Conservation (phyloP, 306 rosid species). For the Parietaria judaica region DNA sequence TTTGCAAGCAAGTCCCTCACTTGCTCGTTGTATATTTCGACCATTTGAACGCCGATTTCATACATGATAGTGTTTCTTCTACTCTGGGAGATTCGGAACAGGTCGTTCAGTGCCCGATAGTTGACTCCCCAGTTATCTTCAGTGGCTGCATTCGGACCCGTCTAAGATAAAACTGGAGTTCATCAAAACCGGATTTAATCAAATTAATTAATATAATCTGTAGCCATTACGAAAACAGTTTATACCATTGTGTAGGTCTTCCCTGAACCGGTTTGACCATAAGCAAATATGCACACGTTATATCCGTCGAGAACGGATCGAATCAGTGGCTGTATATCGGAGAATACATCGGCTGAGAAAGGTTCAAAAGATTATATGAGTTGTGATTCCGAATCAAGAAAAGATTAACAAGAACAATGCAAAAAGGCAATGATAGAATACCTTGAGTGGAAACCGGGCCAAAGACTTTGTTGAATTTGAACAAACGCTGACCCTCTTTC, state of each 20-base stretch:
- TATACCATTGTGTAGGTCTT: slow-evolving; percentile 87
- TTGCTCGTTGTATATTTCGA: slow-evolving; percentile 91
- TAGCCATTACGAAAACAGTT: slow-evolving; percentile 3
- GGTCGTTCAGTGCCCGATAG: slow-evolving; percentile 76
- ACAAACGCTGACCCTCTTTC: slow-evolving; percentile 61
- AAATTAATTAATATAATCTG: too few relatives aligned
- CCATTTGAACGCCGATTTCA: slow-evolving; percentile 72
- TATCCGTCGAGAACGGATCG: slow-evolving; percentile 83
- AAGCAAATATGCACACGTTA: slow-evolving; percentile 89
- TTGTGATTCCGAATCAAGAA: not conserved
- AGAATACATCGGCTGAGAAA: slow-evolving; percentile 56
- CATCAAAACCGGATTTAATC: not conserved
- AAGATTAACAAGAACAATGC: not conserved
- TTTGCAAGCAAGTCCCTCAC: slow-evolving; percentile 71
- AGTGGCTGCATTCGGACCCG: slow-evolving; percentile 58
- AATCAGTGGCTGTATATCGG: slow-evolving; percentile 58
- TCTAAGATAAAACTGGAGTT: slow-evolving; percentile 26
- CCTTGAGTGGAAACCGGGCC: slow-evolving; percentile 76
- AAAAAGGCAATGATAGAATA: slow-evolving; percentile 18
- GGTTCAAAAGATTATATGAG: not conserved
- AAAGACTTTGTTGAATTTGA: slow-evolving; percentile 72
- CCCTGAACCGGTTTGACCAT: slow-evolving; percentile 95
- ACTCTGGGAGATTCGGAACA: slow-evolving; percentile 49
- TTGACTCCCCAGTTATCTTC: slow-evolving; percentile 68
- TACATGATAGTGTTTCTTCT: slow-evolving; percentile 53